Base-by-base conservation (phyloP, 805 yeast species). In the Hanseniaspora pseudoguilliermondii region DNA sequence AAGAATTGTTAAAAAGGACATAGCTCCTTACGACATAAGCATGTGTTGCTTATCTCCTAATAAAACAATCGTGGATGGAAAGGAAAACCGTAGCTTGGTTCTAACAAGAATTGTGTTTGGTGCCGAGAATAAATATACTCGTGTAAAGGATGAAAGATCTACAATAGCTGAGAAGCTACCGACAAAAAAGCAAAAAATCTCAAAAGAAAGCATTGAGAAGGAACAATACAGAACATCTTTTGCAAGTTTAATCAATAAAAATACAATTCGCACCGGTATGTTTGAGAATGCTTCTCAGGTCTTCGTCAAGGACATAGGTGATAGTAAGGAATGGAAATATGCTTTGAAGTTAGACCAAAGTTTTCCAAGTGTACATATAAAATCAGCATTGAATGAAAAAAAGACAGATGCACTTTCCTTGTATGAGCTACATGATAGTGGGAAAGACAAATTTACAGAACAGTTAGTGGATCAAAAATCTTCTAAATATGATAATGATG, bases 31-130 rank as follows among this genome's bases (percentile, higher is more conserved):
- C 79, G 41, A 76, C 81, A 5, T 72, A 68, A 53, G 71, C 72
- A 73, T 82, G 80, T 55, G 81, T 75, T 2, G 67, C 84, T 59
- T 68, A 74, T 15, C 95, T 93, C 44, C 64, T 67, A 34, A 57
- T 61, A 7, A 49, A 60, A 13, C 57, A 57, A 5, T 68, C 63
- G 18, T 25, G 34, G 47, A 47, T 21, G 35, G 50, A 2, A 25
- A 34, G 18, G 49, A 48, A 23, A 47, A 46, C 16, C 27, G 36
- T 40, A 18, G 39, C 20, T 34, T 50, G 32, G 44, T 46, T 16
- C 16, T 41, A 7, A 54, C 51, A 3, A 47, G 38, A 21, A 23
- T 54, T 15, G 18, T 23, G 2, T 47, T 27, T 20, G 40, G 43
- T 5, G 16, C 13, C 21, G 52, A 54, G 18, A 40, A 47, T 27